Conservation (phyloP, 2,329 filamentous ascomycete species). For the Hypoxylon sp. region DNA sequence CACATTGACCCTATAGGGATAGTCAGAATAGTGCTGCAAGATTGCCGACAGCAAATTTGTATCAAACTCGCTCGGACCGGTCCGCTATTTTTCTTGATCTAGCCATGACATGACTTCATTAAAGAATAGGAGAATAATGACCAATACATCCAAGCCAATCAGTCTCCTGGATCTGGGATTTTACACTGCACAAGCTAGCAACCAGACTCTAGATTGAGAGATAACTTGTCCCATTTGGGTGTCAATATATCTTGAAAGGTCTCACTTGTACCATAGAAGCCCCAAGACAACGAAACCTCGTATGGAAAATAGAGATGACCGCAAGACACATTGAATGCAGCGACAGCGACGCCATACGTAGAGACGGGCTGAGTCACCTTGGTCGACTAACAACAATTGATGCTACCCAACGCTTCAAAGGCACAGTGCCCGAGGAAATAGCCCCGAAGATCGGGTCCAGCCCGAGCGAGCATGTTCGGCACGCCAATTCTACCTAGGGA, state of each 20-base stretch:
- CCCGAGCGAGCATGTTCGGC: conserved; percentile 52
- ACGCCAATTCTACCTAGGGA: conserved; percentile 80
- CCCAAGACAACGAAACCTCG: background rate
- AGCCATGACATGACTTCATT: conserved; percentile 6
- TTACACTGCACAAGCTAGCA: background rate
- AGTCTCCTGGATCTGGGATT: background rate
- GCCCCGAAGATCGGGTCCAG: conserved; percentile 30
- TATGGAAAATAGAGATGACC: background rate
- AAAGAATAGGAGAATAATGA: background rate
- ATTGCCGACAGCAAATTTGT: conserved; percentile 22
- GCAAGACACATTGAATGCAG: background rate
- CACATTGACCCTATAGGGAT: conserved; percentile 61
- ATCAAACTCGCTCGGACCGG: conserved; percentile 51
- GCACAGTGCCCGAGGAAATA: conserved; percentile 20
- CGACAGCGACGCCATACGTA: background rate
- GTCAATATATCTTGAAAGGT: background rate
- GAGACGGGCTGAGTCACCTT: background rate
- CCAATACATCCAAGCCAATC: conserved; percentile 5
- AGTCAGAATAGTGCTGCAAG: conserved; percentile 47
- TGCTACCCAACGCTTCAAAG: background rate
- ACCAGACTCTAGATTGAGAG: conserved; percentile 5
- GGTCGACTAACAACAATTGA: background rate
- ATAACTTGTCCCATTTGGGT: background rate
- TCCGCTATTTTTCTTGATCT: conserved; percentile 1
- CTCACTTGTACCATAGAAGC: background rate